Evolutionary conservation across 129 eudicot species (phyloP), one percentile per base, ranked within the genome.

Genomic region (Rutidosis leptorrhynchoides): DNA sequence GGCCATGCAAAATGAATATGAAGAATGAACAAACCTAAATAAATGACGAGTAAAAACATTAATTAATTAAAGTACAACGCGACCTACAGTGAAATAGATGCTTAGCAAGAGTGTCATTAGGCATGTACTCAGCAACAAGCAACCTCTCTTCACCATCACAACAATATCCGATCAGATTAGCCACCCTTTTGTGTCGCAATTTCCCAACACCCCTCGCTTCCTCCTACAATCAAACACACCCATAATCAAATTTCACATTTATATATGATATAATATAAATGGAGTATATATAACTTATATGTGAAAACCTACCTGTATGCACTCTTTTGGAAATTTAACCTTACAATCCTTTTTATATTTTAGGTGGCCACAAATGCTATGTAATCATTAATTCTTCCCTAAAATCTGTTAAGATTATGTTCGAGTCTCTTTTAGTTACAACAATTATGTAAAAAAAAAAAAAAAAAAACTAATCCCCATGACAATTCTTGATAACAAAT

Each of bases 71-170:
- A 54, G 54, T 3, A 53, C 28, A n/a, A n/a, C n/a, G n/a, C n/a
- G n/a, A 78, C 85, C 43, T 85, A 89, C 96, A 89, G 65, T 89
- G 96, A 51, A 89, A 89, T 37, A 89, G 68, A 89, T 89, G 96
- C 82, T 85, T 89, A 45, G 94, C 90, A 79, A 89, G 96, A 58
- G 96, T 89, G 71, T 89, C 96, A 61, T 89, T 83, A 28, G 96
- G 96, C 96, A 89, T 89, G 82, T 78, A 85, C 76, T 89, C 96
- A 1, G 96, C 94, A 85, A 89, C 90, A 56, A 89, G 87, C 72
- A 89, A 79, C 74, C 96, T 83, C 84, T 89, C 96, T 85, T 89
- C 96, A 65, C 90, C 90, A 56, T 89, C 94, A 67, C 96, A 89
- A 74, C 96, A 85, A 75, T 89, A 89, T 32, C 96, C 96, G 57